Base-by-base conservation (phyloP, 805 yeast species). In the Pichia exigua region DNA sequence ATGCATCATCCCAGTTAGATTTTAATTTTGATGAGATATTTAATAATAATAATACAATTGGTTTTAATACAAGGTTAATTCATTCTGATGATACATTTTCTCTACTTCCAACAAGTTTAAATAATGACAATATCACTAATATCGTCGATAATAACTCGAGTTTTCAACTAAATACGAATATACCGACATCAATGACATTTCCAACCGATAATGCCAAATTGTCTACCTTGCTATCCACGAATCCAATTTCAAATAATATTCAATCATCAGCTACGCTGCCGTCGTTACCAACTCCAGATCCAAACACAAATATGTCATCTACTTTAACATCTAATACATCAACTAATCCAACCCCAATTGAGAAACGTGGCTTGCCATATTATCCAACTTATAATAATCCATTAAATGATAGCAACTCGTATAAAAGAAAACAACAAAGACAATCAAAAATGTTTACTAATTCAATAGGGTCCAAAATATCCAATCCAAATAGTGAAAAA, bases 401-500 rank as follows among this genome's bases (percentile, higher is more conserved):
- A 12, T 52, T 60, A 32, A 62, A 60, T 32, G 53, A 51, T 20
- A 56, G 32, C 18, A 30, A 50, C 8, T 38, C 40, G 30, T 48
- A 49, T 28, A 48, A 49, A 38, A 46, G 54, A 40, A 47, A 35
- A 11, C 53, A 55, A 28, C 58, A 35, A n/a, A n/a, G 11, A n/a
- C 39, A 17, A 35, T n/a, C 20, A 35, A 35, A 60, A 22, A 55
- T 63, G 0, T 54, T 63, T 17, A 65, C 65, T 28, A 64, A 59
- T 45, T 65, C 64, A 49, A 59, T 67, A 4, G 72, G 76, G 55
- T 70, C 79, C 0, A 68, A 78, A 49, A 58, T 69, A 7, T 62
- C 71, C 15, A 79, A 77, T 57, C 79, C 79, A 4, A 77, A 73
- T 55, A 69, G 78, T 17, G 74, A 69, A 50, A 66, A 71, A 42